These are phyloP conservation scores for Chaetomium fimeti DNA, from an alignment of 495 filamentous ascomycete species.

Conservation along the genomic window DNA sequence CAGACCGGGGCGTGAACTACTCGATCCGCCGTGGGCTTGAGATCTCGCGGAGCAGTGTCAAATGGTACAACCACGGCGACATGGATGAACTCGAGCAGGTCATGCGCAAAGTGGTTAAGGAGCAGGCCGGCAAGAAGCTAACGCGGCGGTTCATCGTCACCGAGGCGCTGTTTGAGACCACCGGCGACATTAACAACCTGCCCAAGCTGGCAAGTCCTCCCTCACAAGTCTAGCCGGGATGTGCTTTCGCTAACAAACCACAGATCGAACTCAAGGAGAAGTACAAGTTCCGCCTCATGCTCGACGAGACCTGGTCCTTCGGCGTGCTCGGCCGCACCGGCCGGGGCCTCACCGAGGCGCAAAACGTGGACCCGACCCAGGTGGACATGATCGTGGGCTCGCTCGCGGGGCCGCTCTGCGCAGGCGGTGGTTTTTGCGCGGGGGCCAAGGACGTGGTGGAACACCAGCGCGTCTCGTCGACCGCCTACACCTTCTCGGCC, in stretches of 20 bases:
- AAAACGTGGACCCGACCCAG: conserved; percentile 85
- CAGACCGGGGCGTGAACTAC: conserved; percentile 92
- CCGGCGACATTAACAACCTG: conserved; percentile 81
- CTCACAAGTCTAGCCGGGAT: no score
- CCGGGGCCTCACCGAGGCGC: conserved; percentile 87
- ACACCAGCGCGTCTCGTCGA: conserved; percentile 88
- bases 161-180: conserved; percentile 88
- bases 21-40: conserved; percentile 92
- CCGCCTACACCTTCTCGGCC: conserved; percentile 91
- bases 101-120: conserved; percentile 78
- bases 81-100: conserved; percentile 89
- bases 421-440: conserved; percentile 93
- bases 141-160: conserved; percentile 95
- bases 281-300: conserved; percentile 96
- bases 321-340: conserved; percentile 89
- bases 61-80: conserved; percentile 96
- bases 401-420: conserved; percentile 83
- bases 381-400: conserved; percentile 97
- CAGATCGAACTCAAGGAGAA: conserved; percentile 80
- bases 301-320: conserved; percentile 97
- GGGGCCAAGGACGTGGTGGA: conserved; percentile 86
- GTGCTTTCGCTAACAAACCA: conserved; percentile 40
- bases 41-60: conserved; percentile 82
- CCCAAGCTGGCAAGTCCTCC: conserved; percentile 69
- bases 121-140: conserved; percentile 82